These are phyloP conservation scores for Juglanconis oblonga DNA, from an alignment of 2,329 filamentous ascomycete species.

Conservation along the genomic window DNA sequence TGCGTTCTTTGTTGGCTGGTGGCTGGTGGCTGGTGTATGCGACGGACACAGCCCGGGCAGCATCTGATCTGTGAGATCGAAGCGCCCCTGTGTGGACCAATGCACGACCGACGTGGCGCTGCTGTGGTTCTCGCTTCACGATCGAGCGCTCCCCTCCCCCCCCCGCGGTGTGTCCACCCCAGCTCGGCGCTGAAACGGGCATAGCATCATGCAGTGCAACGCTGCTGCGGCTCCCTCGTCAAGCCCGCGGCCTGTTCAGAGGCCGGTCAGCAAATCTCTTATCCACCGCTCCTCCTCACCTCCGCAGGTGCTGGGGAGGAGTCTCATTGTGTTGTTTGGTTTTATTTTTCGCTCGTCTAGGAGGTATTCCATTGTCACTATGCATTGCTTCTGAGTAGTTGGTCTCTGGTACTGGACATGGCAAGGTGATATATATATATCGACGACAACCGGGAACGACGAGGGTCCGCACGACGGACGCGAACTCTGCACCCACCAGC, in stretches of 20 bases:
- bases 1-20: background rate
- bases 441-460: background rate
- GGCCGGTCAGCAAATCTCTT: background rate
- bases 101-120: background rate
- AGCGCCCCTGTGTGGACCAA: background rate
- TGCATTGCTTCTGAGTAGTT: background rate
- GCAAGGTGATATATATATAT: background rate
- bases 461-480: background rate
- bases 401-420: background rate
- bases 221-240: constrained; percentile 7
- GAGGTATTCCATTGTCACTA: background rate
- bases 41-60: background rate
- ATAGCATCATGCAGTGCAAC: constrained; percentile 16
- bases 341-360: background rate
- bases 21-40: background rate
- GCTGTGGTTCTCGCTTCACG: background rate
- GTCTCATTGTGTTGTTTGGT: background rate
- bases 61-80: background rate
- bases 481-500: background rate
- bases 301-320: background rate
- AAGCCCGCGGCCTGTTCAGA: background rate
- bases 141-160: no score
- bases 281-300: background rate
- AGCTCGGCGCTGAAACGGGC: constrained; percentile 11
- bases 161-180: background rate